Conservation (phyloP, 129 eudicot genomes). For the Tanacetum coccineum region DNA sequence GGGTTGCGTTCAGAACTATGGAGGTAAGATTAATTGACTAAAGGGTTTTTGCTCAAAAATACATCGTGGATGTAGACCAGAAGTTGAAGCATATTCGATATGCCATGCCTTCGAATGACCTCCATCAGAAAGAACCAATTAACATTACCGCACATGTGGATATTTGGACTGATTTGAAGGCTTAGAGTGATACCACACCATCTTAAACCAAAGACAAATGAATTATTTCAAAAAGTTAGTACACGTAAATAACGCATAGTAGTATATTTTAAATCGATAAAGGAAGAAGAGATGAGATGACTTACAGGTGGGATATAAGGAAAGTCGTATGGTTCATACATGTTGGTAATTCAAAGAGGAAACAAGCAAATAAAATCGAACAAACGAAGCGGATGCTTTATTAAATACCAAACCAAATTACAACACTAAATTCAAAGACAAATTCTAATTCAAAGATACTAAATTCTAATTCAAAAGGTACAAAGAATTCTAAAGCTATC, state of each 20-base stretch:
- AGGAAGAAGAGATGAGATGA: background rate
- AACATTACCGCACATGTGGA: constrained; percentile 56
- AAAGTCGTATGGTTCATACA: constrained; percentile 55
- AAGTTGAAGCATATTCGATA: constrained; percentile 70
- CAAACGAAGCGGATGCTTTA: too few relatives aligned
- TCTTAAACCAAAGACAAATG: constrained; percentile 26
- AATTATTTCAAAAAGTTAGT: background rate
- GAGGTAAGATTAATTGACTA: constrained; percentile 40
- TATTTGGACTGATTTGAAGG: constrained; percentile 66
- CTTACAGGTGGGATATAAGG: constrained; percentile 82
- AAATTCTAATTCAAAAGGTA: too few relatives aligned
- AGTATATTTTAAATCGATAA: too few relatives aligned
- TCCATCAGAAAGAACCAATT: constrained; percentile 59
- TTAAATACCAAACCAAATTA: too few relatives aligned
- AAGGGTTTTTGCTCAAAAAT: constrained; percentile 63
- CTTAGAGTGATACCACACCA: constrained; percentile 72
- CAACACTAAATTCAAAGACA: too few relatives aligned
- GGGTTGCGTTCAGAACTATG: too few relatives aligned
- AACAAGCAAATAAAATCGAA: too few relatives aligned
- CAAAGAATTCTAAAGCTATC: too few relatives aligned
- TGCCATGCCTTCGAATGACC: constrained; percentile 60
- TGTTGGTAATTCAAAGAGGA: too few relatives aligned
- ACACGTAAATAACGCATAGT: background rate
- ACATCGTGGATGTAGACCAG: constrained; percentile 76
- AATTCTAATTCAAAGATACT: too few relatives aligned